phyloP scores from a whole-genome alignment of 2,329 filamentous ascomycete species.

The Calonectria pseudoturangicola region DNA sequence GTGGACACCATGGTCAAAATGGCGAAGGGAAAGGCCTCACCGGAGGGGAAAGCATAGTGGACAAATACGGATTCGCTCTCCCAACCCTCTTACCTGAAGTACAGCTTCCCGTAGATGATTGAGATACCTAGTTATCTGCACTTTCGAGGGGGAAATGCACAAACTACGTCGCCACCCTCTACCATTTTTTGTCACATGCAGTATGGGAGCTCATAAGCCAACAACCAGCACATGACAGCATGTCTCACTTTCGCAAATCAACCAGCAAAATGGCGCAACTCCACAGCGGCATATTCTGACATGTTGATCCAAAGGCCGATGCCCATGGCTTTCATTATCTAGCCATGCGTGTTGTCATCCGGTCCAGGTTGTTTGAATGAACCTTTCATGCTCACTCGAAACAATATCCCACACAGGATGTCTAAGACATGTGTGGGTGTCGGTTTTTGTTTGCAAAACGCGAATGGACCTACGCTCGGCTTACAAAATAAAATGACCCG shows the following conservation, averaged over 20 bases:
- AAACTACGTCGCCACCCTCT: too few relatives aligned
- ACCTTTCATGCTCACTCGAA: neutral
- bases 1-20: slow-evolving; percentile 42
- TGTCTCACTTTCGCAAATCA: slow-evolving; percentile 44
- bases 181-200: slow-evolving; percentile 3
- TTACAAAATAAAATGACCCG: slow-evolving; percentile 57
- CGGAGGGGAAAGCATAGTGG: slow-evolving; percentile 53
- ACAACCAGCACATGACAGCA: slow-evolving; percentile 45
- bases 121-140: neutral
- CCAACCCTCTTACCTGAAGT: slow-evolving; percentile 46
- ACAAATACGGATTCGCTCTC: slow-evolving; percentile 53
- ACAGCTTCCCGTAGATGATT: slow-evolving; percentile 44
- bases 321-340: slow-evolving; percentile 14
- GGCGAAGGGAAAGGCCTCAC: slow-evolving; percentile 45
- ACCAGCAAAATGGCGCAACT: slow-evolving; percentile 24
- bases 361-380: too few relatives aligned
- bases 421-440: slow-evolving; percentile 45
- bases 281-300: slow-evolving; percentile 38
- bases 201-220: slow-evolving; percentile 24
- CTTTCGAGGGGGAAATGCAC: neutral
- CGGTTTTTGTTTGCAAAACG: neutral
- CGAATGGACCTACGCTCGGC: neutral
- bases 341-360: neutral
- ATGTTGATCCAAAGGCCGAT: slow-evolving; percentile 42
- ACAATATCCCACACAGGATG: neutral